Evolutionary conservation across 208 protist genomes (phyloP).

Genomic region (Borovskyia barvae): DNA sequence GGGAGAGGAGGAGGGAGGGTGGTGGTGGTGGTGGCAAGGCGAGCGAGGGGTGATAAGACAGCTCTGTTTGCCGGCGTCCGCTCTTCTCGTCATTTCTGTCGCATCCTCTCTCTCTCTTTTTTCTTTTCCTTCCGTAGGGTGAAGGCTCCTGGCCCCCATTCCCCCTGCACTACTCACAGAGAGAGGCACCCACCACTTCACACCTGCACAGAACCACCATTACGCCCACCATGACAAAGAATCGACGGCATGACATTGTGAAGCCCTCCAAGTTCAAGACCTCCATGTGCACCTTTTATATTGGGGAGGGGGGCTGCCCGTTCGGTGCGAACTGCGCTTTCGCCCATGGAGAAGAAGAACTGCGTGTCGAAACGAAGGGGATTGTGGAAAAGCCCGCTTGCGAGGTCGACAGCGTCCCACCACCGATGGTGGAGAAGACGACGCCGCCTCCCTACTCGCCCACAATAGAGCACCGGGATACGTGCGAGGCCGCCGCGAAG

Average conservation of each 20-base stretch:
- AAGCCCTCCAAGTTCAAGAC: conserved; percentile 88
- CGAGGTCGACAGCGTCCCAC: too few species aligned
- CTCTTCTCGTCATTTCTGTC: background rate
- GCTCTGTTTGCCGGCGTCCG: too few species aligned
- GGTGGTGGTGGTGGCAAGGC: too few species aligned
- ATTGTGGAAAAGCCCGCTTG: too few species aligned
- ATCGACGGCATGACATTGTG: conserved; percentile 71
- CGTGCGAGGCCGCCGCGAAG: background rate
- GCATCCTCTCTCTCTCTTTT: too few species aligned
- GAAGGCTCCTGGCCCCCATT: too few species aligned
- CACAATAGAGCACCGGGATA: background rate
- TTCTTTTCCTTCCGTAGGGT: too few species aligned
- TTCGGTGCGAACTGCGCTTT: conserved; percentile 83
- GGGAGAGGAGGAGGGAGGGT: too few species aligned
- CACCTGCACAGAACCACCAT: too few species aligned
- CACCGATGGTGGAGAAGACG: background rate
- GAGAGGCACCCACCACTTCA: background rate
- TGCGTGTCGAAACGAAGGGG: conserved; percentile 43
- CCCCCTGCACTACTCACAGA: background rate
- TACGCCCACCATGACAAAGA: conserved; percentile 64
- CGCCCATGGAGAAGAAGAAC: conserved; percentile 68
- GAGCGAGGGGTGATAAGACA: too few species aligned
- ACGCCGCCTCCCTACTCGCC: conserved; percentile 6
- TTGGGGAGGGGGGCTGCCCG: conserved; percentile 54
- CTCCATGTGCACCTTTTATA: conserved; percentile 74